These are phyloP conservation scores for Trichoderma simmonsii DNA, from an alignment of 2,329 filamentous ascomycete genomes.

Conservation along the genomic window DNA sequence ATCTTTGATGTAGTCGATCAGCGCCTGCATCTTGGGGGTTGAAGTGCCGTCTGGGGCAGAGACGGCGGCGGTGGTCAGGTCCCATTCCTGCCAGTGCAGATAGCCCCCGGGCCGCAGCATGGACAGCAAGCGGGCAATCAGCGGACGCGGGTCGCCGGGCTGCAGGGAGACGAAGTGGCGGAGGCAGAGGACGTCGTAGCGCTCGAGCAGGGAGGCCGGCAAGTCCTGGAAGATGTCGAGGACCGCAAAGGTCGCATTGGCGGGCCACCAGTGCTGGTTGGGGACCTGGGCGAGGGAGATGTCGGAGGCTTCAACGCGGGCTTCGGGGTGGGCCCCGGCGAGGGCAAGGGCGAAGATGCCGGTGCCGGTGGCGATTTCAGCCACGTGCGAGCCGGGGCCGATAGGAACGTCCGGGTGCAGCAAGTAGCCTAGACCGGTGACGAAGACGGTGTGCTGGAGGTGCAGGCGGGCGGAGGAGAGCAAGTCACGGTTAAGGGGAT, in stretches of 20 bases:
- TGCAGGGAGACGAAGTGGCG: neutral
- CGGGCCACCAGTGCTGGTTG: neutral
- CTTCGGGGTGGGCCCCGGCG: neutral
- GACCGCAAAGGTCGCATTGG: neutral
- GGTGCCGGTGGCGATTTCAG: neutral
- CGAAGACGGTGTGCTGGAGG: neutral
- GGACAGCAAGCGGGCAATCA: neutral
- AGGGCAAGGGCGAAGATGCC: neutral
- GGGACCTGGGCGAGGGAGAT: neutral
- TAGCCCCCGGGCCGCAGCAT: neutral
- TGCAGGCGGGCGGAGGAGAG: neutral
- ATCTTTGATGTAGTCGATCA: neutral
- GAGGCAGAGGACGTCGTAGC: neutral
- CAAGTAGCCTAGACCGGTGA: neutral
- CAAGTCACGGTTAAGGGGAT: neutral
- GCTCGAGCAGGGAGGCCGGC: neutral
- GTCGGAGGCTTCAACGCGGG: neutral
- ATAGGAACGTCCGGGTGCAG: neutral
- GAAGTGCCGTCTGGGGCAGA: neutral
- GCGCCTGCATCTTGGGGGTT: neutral
- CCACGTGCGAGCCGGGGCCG: neutral
- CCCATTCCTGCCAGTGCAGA: neutral
- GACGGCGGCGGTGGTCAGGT: constrained; percentile 9
- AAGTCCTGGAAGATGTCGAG: neutral
- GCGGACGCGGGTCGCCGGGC: neutral